These are phyloP conservation scores for Blumeria hordei DNA, from an alignment of 2,329 filamentous ascomycete species.

Conservation along the genomic window DNA sequence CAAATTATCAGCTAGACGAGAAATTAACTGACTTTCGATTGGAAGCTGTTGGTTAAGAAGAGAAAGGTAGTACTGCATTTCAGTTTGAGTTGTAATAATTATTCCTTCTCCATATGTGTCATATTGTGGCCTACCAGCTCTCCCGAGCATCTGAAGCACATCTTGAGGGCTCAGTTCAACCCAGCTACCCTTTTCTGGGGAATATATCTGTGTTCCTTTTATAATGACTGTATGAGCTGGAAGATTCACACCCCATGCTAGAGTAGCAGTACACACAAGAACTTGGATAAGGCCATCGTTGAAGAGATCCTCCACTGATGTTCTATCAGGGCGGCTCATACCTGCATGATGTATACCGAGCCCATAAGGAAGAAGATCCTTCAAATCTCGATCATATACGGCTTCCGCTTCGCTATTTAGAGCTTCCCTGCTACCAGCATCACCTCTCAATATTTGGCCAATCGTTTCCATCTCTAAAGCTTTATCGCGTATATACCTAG, in stretches of 20 bases:
- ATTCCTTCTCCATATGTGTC: conserved; percentile 97
- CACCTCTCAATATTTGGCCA: conserved; percentile 77
- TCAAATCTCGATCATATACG: conserved; percentile 67
- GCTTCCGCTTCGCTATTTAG: conserved; percentile 62
- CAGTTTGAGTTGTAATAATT: conserved; percentile 85
- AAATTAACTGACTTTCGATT: conserved; percentile 89
- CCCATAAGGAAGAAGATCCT: conserved; percentile 84
- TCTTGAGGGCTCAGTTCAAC: conserved; percentile 94
- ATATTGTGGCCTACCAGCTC: conserved; percentile 86
- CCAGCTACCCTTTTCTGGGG: conserved; percentile 95
- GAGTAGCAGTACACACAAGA: conserved; percentile 87
- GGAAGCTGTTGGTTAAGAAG: conserved; percentile 91
- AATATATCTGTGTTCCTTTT: conserved; percentile 95
- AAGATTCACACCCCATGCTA: conserved; percentile 96
- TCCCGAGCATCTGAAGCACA: conserved; percentile 93
- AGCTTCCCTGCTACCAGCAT: conserved; percentile 77
- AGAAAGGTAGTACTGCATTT: conserved; percentile 94
- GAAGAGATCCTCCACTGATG: conserved; percentile 86
- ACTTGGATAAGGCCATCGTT: conserved; percentile 80
- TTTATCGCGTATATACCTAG: conserved; percentile 87
- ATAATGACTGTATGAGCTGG: conserved; percentile 97
- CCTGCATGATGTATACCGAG: conserved; percentile 97
- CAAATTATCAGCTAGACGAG: conserved; percentile 79
- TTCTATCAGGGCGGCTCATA: conserved; percentile 87
- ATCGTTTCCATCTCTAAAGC: conserved; percentile 94